These are phyloP conservation scores for Suhomyces terraborum DNA, from an alignment of 1,139 yeast species.

Conservation along the genomic window DNA sequence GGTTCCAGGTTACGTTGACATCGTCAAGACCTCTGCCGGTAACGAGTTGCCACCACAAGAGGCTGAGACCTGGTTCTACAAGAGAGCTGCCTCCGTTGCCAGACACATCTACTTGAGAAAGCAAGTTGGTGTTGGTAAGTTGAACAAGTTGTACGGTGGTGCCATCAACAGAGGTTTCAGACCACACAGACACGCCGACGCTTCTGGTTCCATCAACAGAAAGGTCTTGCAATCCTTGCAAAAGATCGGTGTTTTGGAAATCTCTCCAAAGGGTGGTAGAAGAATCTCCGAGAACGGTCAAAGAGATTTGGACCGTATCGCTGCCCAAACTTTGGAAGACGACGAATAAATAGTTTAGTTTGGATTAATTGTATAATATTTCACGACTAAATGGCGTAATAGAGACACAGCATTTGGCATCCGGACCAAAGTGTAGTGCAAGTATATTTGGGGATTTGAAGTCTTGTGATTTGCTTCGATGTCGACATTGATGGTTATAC, in stretches of 20 bases:
- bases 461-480: no score
- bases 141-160: conserved; percentile 99
- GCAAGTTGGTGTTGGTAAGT: conserved; percentile 98
- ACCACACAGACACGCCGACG: conserved; percentile 98
- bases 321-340: conserved; percentile 96
- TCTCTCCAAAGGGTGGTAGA: conserved; percentile 99
- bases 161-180: conserved; percentile 99
- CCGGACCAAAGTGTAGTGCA: conserved; percentile 1
- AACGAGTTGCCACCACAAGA: conserved; percentile 99
- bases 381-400: conserved; percentile 8
- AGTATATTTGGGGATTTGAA: no score
- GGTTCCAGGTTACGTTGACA: conserved; percentile 99
- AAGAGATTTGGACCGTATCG: conserved; percentile 99
- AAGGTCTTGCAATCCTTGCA: conserved; percentile 96
- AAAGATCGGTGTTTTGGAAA: conserved; percentile 96
- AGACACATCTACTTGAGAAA: conserved; percentile 99
- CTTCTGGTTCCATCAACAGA: conserved; percentile 99
- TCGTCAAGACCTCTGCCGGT: conserved; percentile 99
- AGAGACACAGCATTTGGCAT: conserved; percentile 4
- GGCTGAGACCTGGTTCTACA: conserved; percentile 99
- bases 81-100: conserved; percentile 99
- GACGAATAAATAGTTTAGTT: conserved; percentile 56
- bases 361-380: conserved; percentile 17
- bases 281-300: conserved; percentile 99
- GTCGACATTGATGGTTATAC: no score